Evolutionary conservation across 495 filamentous ascomycete species (phyloP), one percentile per base, ranked within the genome.

Genomic region (Aspergillus mulundensis): DNA sequence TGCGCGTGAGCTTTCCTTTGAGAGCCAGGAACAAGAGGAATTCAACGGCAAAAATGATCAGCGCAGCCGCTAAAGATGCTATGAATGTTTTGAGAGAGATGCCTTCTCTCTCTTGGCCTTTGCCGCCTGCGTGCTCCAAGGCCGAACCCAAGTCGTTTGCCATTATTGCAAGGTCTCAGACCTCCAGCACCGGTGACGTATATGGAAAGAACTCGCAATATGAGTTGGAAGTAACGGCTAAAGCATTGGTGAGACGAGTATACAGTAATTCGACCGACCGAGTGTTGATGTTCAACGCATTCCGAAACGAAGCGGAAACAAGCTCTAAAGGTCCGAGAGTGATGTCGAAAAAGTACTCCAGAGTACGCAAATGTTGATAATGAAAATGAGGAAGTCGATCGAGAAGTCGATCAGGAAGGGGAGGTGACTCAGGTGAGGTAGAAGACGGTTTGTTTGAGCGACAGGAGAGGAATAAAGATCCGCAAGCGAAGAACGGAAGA

Each of bases 41-140:
- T 69, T 96, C 87, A 12, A 89, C 76, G 23, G 83, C 88, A 66
- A 96, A 97, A 45, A 94, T 77, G 28, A 85, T 68, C 50, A 89
- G 74, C 61, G 86, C 87, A 48, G 83, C 80, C 18, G 77, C 81
- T 61, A 96, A 69, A 53, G 92, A 91, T 34, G 91, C 85, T 25
- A 94, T 53, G 64, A 97, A 93, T 11, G 86, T 74, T 38, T 65
- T 63, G 28, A 82, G 60, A 0, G 77, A 74, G 25, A 77, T 69
- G 34, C 80, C 80, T 43, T 73, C 63, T 39, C 56, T 79, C 50
- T 74, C 74, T 32, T 74, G 67, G n/a, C 76, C 78, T 34, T 64
- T 65, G 23, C 70, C 66, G 53, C 70, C 69, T 0, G 70, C 68
- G 42, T 70, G 52, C 54, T 77, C 67, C 51, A 81, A 62, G 12